phyloP scores from a whole-genome alignment of 2,329 filamentous ascomycete species.

The Claviceps sorghi region DNA sequence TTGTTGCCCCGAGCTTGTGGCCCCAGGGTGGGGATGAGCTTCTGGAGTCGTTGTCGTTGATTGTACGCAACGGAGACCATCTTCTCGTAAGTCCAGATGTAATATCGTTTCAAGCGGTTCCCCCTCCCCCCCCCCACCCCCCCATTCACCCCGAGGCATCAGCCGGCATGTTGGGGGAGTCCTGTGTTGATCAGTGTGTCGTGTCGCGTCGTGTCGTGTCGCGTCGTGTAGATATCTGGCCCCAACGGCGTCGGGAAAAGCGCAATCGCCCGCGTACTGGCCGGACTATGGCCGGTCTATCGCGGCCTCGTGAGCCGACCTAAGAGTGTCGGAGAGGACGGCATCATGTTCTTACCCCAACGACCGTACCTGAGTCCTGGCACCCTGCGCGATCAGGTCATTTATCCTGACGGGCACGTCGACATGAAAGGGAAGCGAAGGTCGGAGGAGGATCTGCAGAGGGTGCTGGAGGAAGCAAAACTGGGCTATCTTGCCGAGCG shows the following conservation, averaged over 20 bases:
- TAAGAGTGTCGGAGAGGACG: conserved; percentile 64
- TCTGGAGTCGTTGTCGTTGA: conserved; percentile 74
- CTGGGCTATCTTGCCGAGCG: conserved; percentile 81
- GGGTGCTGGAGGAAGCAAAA: conserved; percentile 66
- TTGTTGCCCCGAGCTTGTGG: conserved; percentile 79
- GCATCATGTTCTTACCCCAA: conserved; percentile 97
- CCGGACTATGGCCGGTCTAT: conserved; percentile 92
- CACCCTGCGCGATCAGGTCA: conserved; percentile 89
- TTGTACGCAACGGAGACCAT: conserved; percentile 82
- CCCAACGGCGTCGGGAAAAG: conserved; percentile 91
- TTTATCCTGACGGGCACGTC: conserved; percentile 87
- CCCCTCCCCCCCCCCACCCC: no score
- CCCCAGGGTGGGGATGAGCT: conserved; percentile 86
- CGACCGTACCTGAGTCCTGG: conserved; percentile 84
- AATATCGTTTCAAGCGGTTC: background rate
- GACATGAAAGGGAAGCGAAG: conserved; percentile 79
- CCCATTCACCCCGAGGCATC: background rate
- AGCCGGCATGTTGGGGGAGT: background rate
- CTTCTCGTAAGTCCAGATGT: conserved; percentile 42
- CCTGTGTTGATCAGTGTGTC: no score
- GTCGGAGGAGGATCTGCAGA: conserved; percentile 62
- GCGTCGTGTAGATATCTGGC: conserved; percentile 53
- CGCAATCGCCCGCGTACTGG: conserved; percentile 72
- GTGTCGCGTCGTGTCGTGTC: no score
- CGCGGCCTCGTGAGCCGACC: conserved; percentile 82